Evolutionary conservation across 139 green algal genomes (phyloP).

Genomic region (Chlamydomonas sphaeroides): DNA sequence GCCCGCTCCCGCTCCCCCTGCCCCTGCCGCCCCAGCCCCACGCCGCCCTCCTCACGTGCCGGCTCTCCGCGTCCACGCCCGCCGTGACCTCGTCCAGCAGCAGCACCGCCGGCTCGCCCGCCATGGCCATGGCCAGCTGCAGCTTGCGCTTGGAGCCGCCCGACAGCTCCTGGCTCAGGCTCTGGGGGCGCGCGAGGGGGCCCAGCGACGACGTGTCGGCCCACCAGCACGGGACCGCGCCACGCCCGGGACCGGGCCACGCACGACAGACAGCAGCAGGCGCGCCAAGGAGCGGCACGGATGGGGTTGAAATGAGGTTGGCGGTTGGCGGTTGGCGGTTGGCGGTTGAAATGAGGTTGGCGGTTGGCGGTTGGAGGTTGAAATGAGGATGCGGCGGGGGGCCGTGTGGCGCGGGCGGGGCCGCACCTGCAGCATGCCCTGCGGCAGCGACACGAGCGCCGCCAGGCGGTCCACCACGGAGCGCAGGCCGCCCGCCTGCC

Average conservation of each 20-base stretch:
- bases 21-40: too few species aligned
- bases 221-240: not conserved
- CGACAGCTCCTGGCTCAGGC: not conserved
- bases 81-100: slow-evolving; percentile 34
- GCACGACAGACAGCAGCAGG: too few species aligned
- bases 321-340: too few species aligned
- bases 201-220: not conserved
- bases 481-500: not conserved
- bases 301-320: too few species aligned
- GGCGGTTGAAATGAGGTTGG: too few species aligned
- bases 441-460: not conserved
- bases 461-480: not conserved
- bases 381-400: too few species aligned
- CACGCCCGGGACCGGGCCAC: too few species aligned
- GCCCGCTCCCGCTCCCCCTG: too few species aligned
- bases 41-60: not conserved
- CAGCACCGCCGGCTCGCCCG: slow-evolving; percentile 19
- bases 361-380: too few species aligned
- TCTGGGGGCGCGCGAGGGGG: not conserved
- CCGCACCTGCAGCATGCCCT: slow-evolving; percentile 16
- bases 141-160: slow-evolving; percentile 31
- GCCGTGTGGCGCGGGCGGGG: too few species aligned
- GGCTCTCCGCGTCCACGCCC: slow-evolving; percentile 22
- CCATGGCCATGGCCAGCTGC: slow-evolving; percentile 14
- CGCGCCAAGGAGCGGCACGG: too few species aligned